Base-by-base conservation (phyloP, 2,329 filamentous ascomycete species). In the Elsinoe batatas region DNA sequence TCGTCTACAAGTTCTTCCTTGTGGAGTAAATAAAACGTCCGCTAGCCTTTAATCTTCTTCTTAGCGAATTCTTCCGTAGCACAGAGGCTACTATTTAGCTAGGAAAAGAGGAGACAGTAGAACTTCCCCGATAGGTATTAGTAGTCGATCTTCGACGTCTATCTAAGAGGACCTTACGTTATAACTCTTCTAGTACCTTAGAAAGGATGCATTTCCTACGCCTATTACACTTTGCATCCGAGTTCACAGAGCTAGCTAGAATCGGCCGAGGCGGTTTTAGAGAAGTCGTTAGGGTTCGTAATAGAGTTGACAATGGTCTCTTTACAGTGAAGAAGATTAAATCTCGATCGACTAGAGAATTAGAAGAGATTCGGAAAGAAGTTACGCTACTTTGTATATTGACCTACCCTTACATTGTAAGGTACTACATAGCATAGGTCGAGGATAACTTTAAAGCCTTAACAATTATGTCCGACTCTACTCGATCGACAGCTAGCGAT, bases 271-370 rank as follows among this genome's bases (percentile, higher is more conserved):
- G 93, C 42, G 93, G 91, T 0, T 98, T 95, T 71, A 93, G 93
- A 4, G 89, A 96, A 71, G 93, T 98, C 18, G 89, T 97, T 56
- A 94, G 95, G 68, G 91, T 91, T 2, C 82, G 91, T 32, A 95
- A 95, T 69, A 95, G 93, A 72, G 81, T 96, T 3, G 93, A 97
- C 67, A 88, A 88, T 0, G 87, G 91, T 57, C 85, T 94, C 42
- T 98, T 97, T 70, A 93, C 93, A 15, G 88, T 98, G 67, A 98
- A 98, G 69, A 96, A 97, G 68, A 93, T 98, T 59, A 88, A 84
- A 1, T 88, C 93, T 62, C 84, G 85, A 53, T 88, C 88, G 1
- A 79, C 84, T 10, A 76, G 78, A 4, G 65, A 79, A 57, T 75
- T 97, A 37, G 91, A 87, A 0, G 87, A 95, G 66, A 84, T 91